Conservation (phyloP, 345 rosid genomes). For the Microcos paniculata region DNA sequence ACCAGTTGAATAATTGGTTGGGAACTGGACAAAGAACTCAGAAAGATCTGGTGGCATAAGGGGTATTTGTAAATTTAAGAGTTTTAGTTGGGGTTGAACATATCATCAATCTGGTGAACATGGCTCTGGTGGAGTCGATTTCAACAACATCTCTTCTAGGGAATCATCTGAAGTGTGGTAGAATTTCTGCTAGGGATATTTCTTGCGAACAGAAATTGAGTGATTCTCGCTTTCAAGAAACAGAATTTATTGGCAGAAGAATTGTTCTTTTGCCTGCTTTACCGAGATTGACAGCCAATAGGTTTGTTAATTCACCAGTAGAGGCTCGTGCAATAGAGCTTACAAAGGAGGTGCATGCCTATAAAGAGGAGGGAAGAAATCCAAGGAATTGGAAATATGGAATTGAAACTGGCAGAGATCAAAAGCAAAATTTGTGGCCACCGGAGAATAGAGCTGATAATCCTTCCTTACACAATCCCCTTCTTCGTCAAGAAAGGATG, state of each 20-base stretch:
- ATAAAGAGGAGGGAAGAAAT: constrained; percentile 49
- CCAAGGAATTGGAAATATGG: constrained; percentile 49
- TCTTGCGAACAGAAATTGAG: constrained; percentile 34
- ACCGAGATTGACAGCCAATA: constrained; percentile 33
- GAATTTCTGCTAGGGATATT: constrained; percentile 37
- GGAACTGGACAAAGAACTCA: constrained; percentile 9
- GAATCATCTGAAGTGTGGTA: constrained; percentile 43
- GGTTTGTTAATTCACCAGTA: constrained; percentile 29
- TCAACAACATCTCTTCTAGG: constrained; percentile 61
- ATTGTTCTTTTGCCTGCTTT: constrained; percentile 29
- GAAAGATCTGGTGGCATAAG: neutral
- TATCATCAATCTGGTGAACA: constrained; percentile 30
- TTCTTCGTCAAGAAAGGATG: constrained; percentile 92
- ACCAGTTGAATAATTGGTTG: constrained; percentile 3
- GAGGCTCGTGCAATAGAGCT: constrained; percentile 72
- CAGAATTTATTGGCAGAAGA: constrained; percentile 37
- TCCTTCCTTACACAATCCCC: constrained; percentile 77
- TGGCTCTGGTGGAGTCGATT: constrained; percentile 71
- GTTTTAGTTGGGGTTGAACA: constrained; percentile 10
- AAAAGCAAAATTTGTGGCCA: constrained; percentile 75
- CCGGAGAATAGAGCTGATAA: constrained; percentile 86
- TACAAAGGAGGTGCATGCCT: constrained; percentile 67
- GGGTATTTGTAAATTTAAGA: neutral
- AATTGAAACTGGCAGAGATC: constrained; percentile 39
- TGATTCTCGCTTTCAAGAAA: constrained; percentile 33